Conservation (phyloP, 2,329 filamentous ascomycete species). For the Seiridium cupressi region DNA sequence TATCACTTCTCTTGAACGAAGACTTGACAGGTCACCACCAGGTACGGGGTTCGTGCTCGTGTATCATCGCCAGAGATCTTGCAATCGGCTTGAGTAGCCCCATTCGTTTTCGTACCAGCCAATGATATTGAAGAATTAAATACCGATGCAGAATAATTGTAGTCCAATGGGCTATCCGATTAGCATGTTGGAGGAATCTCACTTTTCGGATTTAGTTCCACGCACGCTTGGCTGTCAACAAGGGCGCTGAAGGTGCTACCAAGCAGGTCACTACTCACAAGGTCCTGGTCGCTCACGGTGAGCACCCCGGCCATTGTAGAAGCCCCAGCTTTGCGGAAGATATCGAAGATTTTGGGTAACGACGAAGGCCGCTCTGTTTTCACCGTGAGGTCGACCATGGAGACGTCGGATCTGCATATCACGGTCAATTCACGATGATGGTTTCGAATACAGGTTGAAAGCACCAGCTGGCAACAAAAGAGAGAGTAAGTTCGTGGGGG, state of each 20-base stretch:
- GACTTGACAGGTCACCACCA: too few species aligned
- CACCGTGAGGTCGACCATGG: not conserved
- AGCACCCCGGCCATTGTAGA: not conserved
- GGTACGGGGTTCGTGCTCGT: not conserved
- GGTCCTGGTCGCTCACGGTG: not conserved
- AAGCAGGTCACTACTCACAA: not conserved
- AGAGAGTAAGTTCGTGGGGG: too few species aligned
- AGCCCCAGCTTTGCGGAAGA: not conserved
- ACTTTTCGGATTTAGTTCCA: not conserved
- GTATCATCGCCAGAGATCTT: not conserved
- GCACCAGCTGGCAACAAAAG: too few species aligned
- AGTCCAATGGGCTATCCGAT: not conserved
- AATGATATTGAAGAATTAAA: not conserved
- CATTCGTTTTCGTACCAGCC: conserved; percentile 1
- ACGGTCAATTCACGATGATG: too few species aligned
- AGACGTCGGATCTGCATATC: not conserved
- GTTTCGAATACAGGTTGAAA: too few species aligned
- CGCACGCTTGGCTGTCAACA: not conserved
- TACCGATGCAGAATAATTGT: not conserved
- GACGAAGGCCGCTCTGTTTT: not conserved
- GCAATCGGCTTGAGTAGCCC: not conserved
- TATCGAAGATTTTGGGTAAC: not conserved
- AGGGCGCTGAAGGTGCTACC: not conserved
- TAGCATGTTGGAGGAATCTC: not conserved
- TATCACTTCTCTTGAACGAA: too few species aligned